Evolutionary conservation across 345 rosid species (phyloP).

Genomic region (Eutrema yunnanense): DNA sequence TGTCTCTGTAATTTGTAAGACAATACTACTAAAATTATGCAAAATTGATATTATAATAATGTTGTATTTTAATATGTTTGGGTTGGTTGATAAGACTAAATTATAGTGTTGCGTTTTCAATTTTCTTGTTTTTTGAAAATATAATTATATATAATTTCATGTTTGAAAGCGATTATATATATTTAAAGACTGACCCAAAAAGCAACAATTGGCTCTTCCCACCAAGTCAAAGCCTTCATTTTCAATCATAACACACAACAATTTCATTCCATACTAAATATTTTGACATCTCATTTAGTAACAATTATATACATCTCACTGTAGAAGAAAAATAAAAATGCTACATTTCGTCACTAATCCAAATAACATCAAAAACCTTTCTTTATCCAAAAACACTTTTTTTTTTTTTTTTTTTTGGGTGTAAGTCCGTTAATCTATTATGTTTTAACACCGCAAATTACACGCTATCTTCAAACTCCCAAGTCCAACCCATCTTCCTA

Average conservation of each 20-base stretch:
- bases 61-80: not conserved
- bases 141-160: not conserved
- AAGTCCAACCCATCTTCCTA: not conserved
- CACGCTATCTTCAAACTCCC: not conserved
- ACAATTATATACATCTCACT: not conserved
- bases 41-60: not conserved
- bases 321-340: not conserved
- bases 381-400: not conserved
- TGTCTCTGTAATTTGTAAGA: not conserved
- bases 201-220: slow-evolving; percentile 21
- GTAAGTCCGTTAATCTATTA: not conserved
- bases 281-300: not conserved
- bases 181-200: slow-evolving; percentile 16
- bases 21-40: not conserved
- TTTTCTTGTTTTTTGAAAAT: not conserved
- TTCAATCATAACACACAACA: slow-evolving; percentile 12
- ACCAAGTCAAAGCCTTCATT: slow-evolving; percentile 45
- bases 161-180: slow-evolving; percentile 6
- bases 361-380: not conserved
- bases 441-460: not conserved
- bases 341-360: not conserved
- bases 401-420: not conserved
- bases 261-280: not conserved
- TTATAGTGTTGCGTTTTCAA: not conserved
- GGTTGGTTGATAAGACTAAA: not conserved